These are phyloP conservation scores for Jasminum sambac DNA, from an alignment of 257 asterid species.

Conservation along the genomic window DNA sequence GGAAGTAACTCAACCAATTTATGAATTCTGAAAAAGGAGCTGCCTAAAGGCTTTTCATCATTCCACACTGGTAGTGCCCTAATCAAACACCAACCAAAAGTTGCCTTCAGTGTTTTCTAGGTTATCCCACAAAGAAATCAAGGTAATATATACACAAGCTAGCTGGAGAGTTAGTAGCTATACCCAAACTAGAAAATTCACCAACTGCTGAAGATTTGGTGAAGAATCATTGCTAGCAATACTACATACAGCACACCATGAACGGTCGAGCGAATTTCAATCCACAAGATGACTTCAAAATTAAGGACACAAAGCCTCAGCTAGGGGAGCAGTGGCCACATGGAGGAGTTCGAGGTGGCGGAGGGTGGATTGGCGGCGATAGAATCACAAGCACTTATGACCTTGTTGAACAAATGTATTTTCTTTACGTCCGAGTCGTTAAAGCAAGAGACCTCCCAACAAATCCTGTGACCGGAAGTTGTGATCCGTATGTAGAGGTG, in stretches of 20 bases:
- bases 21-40: slow-evolving; percentile 14
- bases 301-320: slow-evolving; percentile 21
- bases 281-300: slow-evolving; percentile 15
- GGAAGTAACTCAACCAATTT: slow-evolving; percentile 13
- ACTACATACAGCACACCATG: neutral
- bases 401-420: slow-evolving; percentile 23
- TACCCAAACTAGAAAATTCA: neutral
- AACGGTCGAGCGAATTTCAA: slow-evolving; percentile 10
- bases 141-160: neutral
- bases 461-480: slow-evolving; percentile 15
- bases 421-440: slow-evolving; percentile 16
- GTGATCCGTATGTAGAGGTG: slow-evolving; percentile 23
- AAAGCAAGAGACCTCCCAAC: slow-evolving; percentile 19
- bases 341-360: slow-evolving; percentile 22
- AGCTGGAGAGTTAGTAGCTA: neutral
- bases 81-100: neutral
- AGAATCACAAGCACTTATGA: slow-evolving; percentile 20
- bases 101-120: neutral
- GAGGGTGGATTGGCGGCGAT: slow-evolving; percentile 23
- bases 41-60: neutral
- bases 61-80: neutral
- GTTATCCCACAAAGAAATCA: neutral
- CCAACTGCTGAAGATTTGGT: slow-evolving; percentile 1
- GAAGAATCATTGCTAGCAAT: neutral
- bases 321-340: slow-evolving; percentile 26